Evolutionary conservation across 176 grass and related monocot species (phyloP).

Genomic region (Luzula sylvatica): DNA sequence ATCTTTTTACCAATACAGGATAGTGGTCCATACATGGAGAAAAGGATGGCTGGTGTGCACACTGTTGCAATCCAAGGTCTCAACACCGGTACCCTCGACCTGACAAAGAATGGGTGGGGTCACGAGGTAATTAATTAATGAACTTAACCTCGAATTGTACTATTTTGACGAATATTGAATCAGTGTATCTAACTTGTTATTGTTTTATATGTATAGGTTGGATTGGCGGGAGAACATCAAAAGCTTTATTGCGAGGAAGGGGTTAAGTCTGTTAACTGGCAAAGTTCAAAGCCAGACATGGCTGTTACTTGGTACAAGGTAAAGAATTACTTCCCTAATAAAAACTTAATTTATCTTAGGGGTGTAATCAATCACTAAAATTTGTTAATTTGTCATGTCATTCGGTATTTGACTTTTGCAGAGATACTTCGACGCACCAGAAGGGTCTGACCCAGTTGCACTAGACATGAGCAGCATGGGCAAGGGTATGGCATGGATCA

Average conservation of each 20-base stretch:
- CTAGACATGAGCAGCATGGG: conserved; percentile 72
- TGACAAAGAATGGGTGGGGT: conserved; percentile 55
- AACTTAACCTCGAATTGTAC: neutral
- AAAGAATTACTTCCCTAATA: conserved; percentile 3
- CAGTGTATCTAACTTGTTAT: neutral
- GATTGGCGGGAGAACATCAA: conserved; percentile 48
- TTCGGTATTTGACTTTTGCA: conserved; percentile 15
- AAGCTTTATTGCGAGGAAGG: conserved; percentile 47
- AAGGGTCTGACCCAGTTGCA: conserved; percentile 49
- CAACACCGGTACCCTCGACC: conserved; percentile 80
- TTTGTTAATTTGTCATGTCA: no score
- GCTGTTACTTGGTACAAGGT: conserved; percentile 74
- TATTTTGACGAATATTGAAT: neutral
- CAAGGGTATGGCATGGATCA: conserved; percentile 61
- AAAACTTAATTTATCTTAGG: no score
- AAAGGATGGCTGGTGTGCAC: conserved; percentile 37
- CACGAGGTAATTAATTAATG: conserved; percentile 50
- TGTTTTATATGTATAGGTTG: conserved; percentile 28
- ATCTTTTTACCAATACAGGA: conserved; percentile 31
- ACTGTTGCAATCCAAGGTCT: conserved; percentile 58
- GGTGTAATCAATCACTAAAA: no score
- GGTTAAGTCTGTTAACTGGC: conserved; percentile 30
- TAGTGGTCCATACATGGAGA: conserved; percentile 54
- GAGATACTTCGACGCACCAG: conserved; percentile 78
- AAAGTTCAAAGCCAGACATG: conserved; percentile 10